Evolutionary conservation across 2,329 filamentous ascomycete species (phyloP), one percentile per base, ranked within the genome.

Genomic region (Penicillium paneum): DNA sequence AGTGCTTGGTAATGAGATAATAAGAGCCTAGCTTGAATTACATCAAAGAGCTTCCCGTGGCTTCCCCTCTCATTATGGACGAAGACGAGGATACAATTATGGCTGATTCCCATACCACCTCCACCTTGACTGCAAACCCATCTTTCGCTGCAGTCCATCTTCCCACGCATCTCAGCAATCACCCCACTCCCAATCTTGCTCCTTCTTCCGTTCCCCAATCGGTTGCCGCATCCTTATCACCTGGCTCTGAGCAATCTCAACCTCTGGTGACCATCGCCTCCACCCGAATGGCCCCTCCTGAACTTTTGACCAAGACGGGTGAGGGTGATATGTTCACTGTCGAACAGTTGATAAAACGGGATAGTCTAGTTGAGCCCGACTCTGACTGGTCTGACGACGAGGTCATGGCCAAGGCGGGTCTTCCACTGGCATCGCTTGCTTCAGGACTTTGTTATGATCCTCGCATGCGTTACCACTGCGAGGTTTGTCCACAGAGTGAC

Each of bases 391-490:
- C 73, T 39, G 68, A 74, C n/a, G 70, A 73, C 6, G 69, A 70
- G 29, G 49, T 58, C 39, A 58, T 63, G 8, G 59, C 60, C 8
- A 67, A 74, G 75, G 53, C 77, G 74, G 74, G 74, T 10, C 67
- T 79, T n/a, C 72, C 76, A 1, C 57, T 73, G 26, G 69, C 74
- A 2, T 73, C 83, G 26, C 77, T 90, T 1, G 83, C 87, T 0
- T 92, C 89, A 0, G 90, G 90, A 3, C 85, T 88, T 57, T 93
- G 90, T 62, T 99, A 97, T 70, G 94, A 99, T 75, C 86, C 90
- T 54, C 85, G 93, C 31, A 99, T 99, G 94, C 91, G 94, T 57
- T 88, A 95, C 57, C 94, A 99, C 71, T 89, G 91, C 51, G 96
- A 97, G 69, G 86, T 90, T 15, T 86, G 90, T 17, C 77, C 80